Percentiles rank a stretch among this genome's conserved stretches.
These are phyloP conservation scores for Telfairia occidentalis DNA, from an alignment of 331 rosid species.

Conservation along the genomic window DNA sequence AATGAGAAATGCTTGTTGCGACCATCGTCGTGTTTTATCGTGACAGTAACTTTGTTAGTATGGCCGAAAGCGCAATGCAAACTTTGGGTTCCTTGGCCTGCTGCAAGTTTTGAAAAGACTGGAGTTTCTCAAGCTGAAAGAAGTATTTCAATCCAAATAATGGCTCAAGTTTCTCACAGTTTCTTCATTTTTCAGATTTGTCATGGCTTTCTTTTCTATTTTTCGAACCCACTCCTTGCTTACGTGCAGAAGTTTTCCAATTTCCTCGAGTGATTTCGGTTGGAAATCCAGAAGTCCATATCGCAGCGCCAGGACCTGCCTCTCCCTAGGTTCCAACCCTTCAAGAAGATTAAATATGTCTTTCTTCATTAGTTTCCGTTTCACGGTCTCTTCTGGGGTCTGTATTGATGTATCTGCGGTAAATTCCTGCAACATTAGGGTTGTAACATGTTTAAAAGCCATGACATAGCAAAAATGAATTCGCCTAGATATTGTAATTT, in stretches of 20 bases:
- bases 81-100: not conserved
- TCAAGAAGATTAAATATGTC: slow-evolving; percentile 38
- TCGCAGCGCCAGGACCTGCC: slow-evolving; percentile 53
- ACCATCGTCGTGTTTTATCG: not conserved
- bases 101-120: not conserved
- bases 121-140: slow-evolving; percentile 15
- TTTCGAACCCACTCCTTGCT: slow-evolving; percentile 85
- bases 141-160: slow-evolving; percentile 36
- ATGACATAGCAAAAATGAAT: not conserved
- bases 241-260: slow-evolving; percentile 50
- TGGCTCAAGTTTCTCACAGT: slow-evolving; percentile 29
- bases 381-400: slow-evolving; percentile 58
- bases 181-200: slow-evolving; percentile 39
- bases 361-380: slow-evolving; percentile 51
- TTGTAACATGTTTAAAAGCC: not conserved
- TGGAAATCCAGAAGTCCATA: slow-evolving; percentile 53
- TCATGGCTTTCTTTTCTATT: slow-evolving; percentile 60
- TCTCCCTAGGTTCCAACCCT: slow-evolving; percentile 59
- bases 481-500: not conserved
- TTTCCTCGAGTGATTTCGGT: slow-evolving; percentile 65
- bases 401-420: slow-evolving; percentile 36
- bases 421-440: slow-evolving; percentile 35
- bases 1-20: not conserved
- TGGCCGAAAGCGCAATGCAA: not conserved
- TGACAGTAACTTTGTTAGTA: not conserved